Base-by-base conservation (phyloP, 2,329 filamentous ascomycete genomes). In the Sporothrix schenckii region DNA sequence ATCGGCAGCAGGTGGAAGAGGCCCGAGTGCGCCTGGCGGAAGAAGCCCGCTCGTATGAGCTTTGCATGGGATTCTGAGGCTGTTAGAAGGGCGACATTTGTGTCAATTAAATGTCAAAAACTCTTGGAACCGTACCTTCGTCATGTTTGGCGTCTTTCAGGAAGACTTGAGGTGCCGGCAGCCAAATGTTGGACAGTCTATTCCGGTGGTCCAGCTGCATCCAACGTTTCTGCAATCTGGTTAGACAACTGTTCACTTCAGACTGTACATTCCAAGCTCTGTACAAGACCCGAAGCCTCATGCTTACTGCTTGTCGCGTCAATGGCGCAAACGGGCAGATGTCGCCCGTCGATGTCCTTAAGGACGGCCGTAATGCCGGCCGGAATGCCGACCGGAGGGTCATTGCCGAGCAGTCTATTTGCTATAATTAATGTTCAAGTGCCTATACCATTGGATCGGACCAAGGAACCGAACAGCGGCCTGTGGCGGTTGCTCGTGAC, bases 1-100 rank as follows among this genome's bases (percentile, higher is more conserved):
- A 99, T 81, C 0, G 95, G 95, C 1, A 99, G 85, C 77, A 97
- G 85, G 77, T 99, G 95, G 76, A 97, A 99, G 49, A 98, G 88
- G 39, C 95, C 95, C 9, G 94, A 88, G 77, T 97, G 91, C 24
- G 93, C 90, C 88, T 93, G 74, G 56, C 91, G 88, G 60, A 94
- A 79, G 76, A 91, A 94, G 0, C 92, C 92, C 66, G 89, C 91
- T 70, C 89, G 85, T 53, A 92, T 79, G 71, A 94, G 84, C 74
- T 91, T 88, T 34, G 85, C 83, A 77, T 92, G 88, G 11, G 87
- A 86, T 80, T 89, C 90, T 88, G 49, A 1, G 19, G 7, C 21
- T 3, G n/a, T 68, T 50, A 66, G 65, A 13, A 13, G 50, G 50
- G 16, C 4, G n/a, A 34, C 14, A 4, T 9, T 21, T n/a, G 6